Conservation (phyloP, 2,329 filamentous ascomycete species). For the Colletotrichum salicis region DNA sequence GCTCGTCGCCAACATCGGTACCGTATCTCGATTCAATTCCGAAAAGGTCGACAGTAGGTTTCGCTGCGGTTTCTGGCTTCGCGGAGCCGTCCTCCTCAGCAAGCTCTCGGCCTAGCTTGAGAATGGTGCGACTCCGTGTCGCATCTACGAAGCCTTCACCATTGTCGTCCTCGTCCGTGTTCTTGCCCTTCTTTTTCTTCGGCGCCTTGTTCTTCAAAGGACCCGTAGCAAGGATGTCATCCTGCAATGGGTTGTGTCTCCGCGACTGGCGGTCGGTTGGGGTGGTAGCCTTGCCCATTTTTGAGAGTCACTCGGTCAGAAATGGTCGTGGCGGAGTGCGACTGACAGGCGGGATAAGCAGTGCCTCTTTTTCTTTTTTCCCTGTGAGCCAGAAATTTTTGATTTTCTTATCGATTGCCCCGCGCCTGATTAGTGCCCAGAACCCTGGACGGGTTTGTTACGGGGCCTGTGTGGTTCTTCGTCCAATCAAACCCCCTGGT, state of each 20-base stretch:
- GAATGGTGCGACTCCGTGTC: conserved; percentile 86
- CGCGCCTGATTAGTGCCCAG: conserved; percentile 36
- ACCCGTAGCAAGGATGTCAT: conserved; percentile 80
- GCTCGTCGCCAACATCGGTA: conserved; percentile 61
- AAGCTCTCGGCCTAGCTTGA: conserved; percentile 89
- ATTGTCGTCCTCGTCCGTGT: conserved; percentile 68
- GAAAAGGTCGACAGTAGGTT: conserved; percentile 68
- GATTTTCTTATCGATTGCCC: conserved; percentile 48
- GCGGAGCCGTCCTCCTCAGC: conserved; percentile 77
- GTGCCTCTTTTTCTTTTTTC: conserved; percentile 23
- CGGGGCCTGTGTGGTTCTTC: background rate
- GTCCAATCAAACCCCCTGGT: conserved; percentile 29
- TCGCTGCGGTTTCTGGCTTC: conserved; percentile 52
- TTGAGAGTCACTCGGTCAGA: conserved; percentile 37
- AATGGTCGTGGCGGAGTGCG: conserved; percentile 21
- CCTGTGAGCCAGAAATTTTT: conserved; percentile 36
- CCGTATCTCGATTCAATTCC: conserved; percentile 82
- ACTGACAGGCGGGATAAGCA: conserved; percentile 20
- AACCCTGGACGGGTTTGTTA: conserved; percentile 28
- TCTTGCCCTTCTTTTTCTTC: conserved; percentile 76
- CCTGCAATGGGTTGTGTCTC: conserved; percentile 90
- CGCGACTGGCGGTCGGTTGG: conserved; percentile 68
- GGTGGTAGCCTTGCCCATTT: conserved; percentile 83
- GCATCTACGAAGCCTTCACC: conserved; percentile 83
- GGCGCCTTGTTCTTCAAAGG: conserved; percentile 79